These are phyloP conservation scores for Leccinum uliginosum DNA, from an alignment of 768 basidiomycete genomes.

Conservation along the genomic window DNA sequence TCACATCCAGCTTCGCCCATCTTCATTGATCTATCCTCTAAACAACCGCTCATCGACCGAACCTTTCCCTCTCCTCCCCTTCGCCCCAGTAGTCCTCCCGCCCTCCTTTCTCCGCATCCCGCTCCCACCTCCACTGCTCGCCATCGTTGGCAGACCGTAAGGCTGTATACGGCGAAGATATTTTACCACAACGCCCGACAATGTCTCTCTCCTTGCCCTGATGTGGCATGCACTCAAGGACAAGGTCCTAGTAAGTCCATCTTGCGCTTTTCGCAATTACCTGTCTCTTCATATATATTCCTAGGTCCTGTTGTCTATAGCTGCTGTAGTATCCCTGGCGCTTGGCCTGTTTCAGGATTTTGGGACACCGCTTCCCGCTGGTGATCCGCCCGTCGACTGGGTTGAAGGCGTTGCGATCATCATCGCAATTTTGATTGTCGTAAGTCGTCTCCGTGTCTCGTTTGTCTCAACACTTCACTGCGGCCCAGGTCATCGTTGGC, in stretches of 20 bases:
- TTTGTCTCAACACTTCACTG: background rate
- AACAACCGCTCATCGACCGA: slow-evolving; percentile 17
- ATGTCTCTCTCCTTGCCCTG: slow-evolving; percentile 67
- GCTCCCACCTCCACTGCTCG: background rate
- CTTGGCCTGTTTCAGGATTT: slow-evolving; percentile 94
- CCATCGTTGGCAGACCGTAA: slow-evolving; percentile 54
- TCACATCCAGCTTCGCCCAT: no score
- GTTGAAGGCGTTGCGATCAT: slow-evolving; percentile 90
- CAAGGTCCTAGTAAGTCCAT: slow-evolving; percentile 71
- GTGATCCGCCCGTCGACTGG: slow-evolving; percentile 89
- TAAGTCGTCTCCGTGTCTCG: slow-evolving; percentile 31
- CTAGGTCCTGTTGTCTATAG: slow-evolving; percentile 84
- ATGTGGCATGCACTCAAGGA: slow-evolving; percentile 89
- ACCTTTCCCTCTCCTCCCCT: background rate
- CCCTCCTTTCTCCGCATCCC: slow-evolving; percentile 24
- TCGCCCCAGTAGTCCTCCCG: background rate
- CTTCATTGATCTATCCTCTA: slow-evolving; percentile 33
- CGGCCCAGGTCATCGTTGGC: slow-evolving; percentile 72
- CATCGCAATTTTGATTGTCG: slow-evolving; percentile 71
- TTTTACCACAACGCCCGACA: slow-evolving; percentile 63
- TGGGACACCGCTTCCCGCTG: slow-evolving; percentile 55
- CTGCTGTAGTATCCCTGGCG: slow-evolving; percentile 89
- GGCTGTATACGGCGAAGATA: slow-evolving; percentile 71
- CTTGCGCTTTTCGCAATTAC: background rate
- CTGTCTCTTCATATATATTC: slow-evolving; percentile 7